Evolutionary conservation across 1,284 basidiomycete species (phyloP), one percentile per base, ranked within the genome.

Genomic region (Tilletia walkeri): DNA sequence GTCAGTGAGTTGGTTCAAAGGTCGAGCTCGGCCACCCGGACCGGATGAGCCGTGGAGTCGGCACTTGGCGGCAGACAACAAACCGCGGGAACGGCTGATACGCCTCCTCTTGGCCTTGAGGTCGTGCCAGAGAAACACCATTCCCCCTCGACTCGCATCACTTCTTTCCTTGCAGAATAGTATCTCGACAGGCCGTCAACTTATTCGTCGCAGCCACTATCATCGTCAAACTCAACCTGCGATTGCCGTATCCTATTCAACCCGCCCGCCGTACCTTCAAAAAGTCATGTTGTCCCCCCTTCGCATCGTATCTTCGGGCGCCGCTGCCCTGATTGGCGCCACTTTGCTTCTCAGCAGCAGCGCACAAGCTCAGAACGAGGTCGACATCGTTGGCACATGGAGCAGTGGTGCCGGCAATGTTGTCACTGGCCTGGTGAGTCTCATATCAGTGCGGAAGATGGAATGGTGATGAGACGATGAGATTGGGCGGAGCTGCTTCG

Each of bases 321-420:
- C 59, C 30, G 59, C 59, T 20, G 59, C 59, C 36, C 36, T 63
- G 59, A 38, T 63, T 10, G 36, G 59, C 38, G 38, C 36, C 59
- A 18, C 59, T 16, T 3, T 63, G 30, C 59, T 63, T 1, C 36
- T 63, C 36, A 20, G 9, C 41, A 45, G 39, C 18, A 9, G 20
- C 48, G 65, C 24, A 14, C 39, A 66, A n/a, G 65, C 65, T 36
- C 41, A 69, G 16, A 73, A 73, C 34, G 65, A 68, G 24, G 68
- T 69, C 49, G 68, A 70, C 63, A 39, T 73, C 67, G 67, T 59
- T 36, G 81, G 81, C 36, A 82, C 81, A 10, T 82, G 81, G 81
- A 78, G 75, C 0, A 76, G 76, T 1, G 81, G 81, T 0, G 75
- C 75, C 0, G 79, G 81, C 20, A 67, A 61, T 50, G 80, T 82